Evolutionary conservation across 1,284 basidiomycete genomes (phyloP).

Genomic region (Heterobasidion irregulare): DNA sequence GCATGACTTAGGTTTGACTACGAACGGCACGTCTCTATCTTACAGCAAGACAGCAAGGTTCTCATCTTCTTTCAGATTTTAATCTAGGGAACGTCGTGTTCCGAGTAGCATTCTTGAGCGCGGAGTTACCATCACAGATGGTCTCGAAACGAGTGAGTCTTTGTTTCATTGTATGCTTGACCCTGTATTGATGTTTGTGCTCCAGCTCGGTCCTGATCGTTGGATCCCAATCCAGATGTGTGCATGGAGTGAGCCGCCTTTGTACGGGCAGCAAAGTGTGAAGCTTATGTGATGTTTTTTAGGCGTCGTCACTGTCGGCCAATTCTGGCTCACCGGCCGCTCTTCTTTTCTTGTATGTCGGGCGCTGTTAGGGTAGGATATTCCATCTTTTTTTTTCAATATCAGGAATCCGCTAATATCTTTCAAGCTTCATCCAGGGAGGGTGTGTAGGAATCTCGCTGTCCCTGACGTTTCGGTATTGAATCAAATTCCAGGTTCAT

Average conservation of each 20-base stretch:
- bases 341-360: constrained; percentile 41
- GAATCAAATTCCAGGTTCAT: constrained; percentile 38
- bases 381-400: no score
- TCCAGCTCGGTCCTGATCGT: constrained; percentile 51
- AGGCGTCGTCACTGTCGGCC: constrained; percentile 46
- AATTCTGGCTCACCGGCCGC: constrained; percentile 56
- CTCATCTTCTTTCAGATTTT: constrained; percentile 32
- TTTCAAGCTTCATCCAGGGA: constrained; percentile 43
- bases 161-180: neutral
- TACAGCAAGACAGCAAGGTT: neutral
- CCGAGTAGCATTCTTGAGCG: constrained; percentile 48
- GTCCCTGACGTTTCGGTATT: constrained; percentile 5
- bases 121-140: constrained; percentile 66
- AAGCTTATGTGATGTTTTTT: constrained; percentile 10
- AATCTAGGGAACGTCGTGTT: constrained; percentile 58
- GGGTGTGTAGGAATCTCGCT: constrained; percentile 30
- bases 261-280: no score
- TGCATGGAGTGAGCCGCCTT: constrained; percentile 5
- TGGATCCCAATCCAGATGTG: constrained; percentile 64
- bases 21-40: constrained; percentile 29
- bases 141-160: constrained; percentile 52
- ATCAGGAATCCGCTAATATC: no score
- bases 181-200: no score
- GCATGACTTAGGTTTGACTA: constrained; percentile 51
- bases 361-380: constrained; percentile 31